A percentile compares a stretch with the other conserved stretches of the same genome.
phyloP scores from a whole-genome alignment of 2,329 filamentous ascomycete genomes.

The Talaromyces sp. region DNA sequence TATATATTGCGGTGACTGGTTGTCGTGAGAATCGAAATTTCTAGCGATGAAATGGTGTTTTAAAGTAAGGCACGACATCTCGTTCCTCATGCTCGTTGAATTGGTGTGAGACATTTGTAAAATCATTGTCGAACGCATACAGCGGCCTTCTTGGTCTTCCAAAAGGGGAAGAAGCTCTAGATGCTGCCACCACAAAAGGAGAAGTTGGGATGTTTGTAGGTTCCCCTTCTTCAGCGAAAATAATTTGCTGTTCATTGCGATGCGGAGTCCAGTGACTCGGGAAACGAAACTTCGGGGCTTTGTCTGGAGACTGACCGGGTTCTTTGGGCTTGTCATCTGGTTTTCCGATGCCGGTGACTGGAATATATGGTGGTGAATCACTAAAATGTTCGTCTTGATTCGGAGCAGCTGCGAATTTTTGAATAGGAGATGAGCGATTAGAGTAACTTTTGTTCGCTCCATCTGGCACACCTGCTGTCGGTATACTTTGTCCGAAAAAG shows the following conservation, averaged over 20 bases:
- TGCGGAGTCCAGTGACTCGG: conserved; percentile 2
- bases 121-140: not conserved
- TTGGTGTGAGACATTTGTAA: not conserved
- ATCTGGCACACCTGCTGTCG: not conserved
- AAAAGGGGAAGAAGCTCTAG: not conserved
- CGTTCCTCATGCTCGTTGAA: not conserved
- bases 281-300: not conserved
- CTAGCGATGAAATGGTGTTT: conserved; percentile 7
- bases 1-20: not conserved
- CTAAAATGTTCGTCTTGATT: not conserved
- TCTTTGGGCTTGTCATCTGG: not conserved
- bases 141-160: not conserved
- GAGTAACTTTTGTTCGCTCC: not conserved
- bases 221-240: not conserved
- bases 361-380: not conserved
- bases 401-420: not conserved
- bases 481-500: conserved; percentile 1
- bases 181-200: not conserved
- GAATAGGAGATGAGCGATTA: not conserved
- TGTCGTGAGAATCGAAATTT: not conserved
- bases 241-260: not conserved
- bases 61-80: not conserved
- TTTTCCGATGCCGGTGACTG: not conserved
- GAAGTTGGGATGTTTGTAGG: not conserved
- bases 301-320: not conserved